These are phyloP conservation scores for Sporothrix schenckii DNA, from an alignment of 2,329 filamentous ascomycete genomes.

Conservation along the genomic window DNA sequence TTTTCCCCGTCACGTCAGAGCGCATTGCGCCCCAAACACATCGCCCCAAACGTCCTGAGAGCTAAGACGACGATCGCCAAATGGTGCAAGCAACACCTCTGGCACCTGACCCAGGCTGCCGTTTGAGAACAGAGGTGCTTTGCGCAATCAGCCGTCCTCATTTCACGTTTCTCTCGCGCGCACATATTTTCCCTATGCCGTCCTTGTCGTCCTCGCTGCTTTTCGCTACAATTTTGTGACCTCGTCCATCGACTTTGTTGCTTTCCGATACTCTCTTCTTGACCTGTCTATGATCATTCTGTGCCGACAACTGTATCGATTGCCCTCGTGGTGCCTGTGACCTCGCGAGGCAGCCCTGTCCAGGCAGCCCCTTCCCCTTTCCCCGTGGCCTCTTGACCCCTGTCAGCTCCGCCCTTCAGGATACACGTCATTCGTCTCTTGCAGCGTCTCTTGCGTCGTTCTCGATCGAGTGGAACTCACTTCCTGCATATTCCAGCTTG, in stretches of 20 bases:
- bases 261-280: background rate
- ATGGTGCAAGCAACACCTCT: conserved; percentile 20
- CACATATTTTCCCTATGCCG: background rate
- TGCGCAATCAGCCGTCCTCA: conserved; percentile 15
- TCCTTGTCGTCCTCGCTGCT: background rate
- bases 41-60: background rate
- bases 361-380: background rate
- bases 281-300: background rate
- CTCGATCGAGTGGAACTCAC: background rate
- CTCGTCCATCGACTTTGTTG: background rate
- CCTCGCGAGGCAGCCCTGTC: background rate
- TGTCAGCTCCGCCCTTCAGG: conserved; percentile 4
- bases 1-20: conserved; percentile 15
- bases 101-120: conserved; percentile 21
- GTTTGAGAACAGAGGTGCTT: conserved; percentile 15
- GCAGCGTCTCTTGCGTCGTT: background rate
- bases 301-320: background rate
- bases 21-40: conserved; percentile 21
- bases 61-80: background rate
- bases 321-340: background rate
- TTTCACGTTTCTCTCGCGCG: background rate
- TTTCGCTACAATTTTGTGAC: background rate
- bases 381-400: conserved; percentile 15
- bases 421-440: conserved; percentile 25
- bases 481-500: background rate